Evolutionary conservation across 1,139 yeast species (phyloP).

Genomic region (Taphrina confusa): DNA sequence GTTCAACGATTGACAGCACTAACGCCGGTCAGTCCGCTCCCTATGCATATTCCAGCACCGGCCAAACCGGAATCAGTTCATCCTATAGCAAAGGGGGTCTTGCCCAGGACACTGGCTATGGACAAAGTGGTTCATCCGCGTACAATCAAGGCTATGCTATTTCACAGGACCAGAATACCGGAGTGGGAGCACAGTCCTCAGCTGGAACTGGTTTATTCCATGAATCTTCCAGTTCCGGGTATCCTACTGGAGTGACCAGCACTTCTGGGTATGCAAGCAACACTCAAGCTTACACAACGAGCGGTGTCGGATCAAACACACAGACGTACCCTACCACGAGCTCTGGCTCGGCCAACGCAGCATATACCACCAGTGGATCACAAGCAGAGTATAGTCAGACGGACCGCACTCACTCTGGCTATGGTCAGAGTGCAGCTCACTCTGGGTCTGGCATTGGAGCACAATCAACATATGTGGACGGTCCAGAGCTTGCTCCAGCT

Average conservation of each 20-base stretch:
- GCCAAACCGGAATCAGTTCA: too few relatives aligned
- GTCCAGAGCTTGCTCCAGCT: conserved; percentile 24
- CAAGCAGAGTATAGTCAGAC: neutral
- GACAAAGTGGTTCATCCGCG: neutral
- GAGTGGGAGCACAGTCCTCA: neutral
- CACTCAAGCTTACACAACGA: conserved; percentile 3
- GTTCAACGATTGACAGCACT: conserved; percentile 13
- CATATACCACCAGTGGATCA: neutral
- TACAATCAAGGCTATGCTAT: neutral
- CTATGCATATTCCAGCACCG: conserved; percentile 20
- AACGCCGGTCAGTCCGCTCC: conserved; percentile 25
- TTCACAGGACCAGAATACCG: neutral
- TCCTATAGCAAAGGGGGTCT: too few relatives aligned
- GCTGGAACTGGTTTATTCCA: neutral
- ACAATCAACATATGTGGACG: neutral
- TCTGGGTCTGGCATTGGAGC: neutral
- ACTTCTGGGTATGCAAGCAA: conserved; percentile 6
- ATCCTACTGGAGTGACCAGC: neutral
- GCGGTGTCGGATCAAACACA: neutral
- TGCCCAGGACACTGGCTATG: too few relatives aligned
- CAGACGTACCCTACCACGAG: too few relatives aligned
- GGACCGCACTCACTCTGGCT: neutral
- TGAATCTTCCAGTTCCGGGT: neutral
- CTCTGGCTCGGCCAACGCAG: neutral
- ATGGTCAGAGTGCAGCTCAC: neutral